phyloP scores from a whole-genome alignment of 306 rosid species.

The Argentina anserina region DNA sequence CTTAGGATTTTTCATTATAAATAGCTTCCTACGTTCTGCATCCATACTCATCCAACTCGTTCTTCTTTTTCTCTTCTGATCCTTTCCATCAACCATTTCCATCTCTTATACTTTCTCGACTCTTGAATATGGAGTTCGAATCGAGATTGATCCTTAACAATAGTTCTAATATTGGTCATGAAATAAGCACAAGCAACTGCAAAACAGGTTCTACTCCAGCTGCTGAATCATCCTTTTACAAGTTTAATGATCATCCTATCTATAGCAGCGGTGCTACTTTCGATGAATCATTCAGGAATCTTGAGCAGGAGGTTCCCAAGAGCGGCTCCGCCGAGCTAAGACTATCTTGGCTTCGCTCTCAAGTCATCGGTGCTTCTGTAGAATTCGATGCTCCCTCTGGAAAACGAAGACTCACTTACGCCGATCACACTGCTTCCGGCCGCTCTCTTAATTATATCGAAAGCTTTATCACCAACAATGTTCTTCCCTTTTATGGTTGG shows the following conservation, averaged over 20 bases:
- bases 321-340: conserved; percentile 29
- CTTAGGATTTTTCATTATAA: too few relatives aligned
- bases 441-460: conserved; percentile 63
- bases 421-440: conserved; percentile 88
- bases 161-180: conserved; percentile 2
- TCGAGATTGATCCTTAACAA: conserved; percentile 14
- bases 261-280: neutral
- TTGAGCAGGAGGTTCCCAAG: conserved; percentile 28
- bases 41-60: neutral
- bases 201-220: neutral
- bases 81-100: neutral
- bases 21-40: neutral
- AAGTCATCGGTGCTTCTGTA: conserved; percentile 47
- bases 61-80: neutral
- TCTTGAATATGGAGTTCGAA: conserved; percentile 24
- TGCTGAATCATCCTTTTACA: neutral
- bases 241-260: conserved; percentile 2
- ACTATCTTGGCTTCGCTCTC: conserved; percentile 54
- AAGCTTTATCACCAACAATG: conserved; percentile 50
- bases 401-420: conserved; percentile 49
- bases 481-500: conserved; percentile 83
- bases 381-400: conserved; percentile 62
- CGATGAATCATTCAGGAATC: conserved; percentile 17
- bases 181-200: too few relatives aligned
- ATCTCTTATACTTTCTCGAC: too few relatives aligned